These are phyloP conservation scores for Anisogramma anomala DNA, from an alignment of 2,329 filamentous ascomycete genomes.

Conservation along the genomic window DNA sequence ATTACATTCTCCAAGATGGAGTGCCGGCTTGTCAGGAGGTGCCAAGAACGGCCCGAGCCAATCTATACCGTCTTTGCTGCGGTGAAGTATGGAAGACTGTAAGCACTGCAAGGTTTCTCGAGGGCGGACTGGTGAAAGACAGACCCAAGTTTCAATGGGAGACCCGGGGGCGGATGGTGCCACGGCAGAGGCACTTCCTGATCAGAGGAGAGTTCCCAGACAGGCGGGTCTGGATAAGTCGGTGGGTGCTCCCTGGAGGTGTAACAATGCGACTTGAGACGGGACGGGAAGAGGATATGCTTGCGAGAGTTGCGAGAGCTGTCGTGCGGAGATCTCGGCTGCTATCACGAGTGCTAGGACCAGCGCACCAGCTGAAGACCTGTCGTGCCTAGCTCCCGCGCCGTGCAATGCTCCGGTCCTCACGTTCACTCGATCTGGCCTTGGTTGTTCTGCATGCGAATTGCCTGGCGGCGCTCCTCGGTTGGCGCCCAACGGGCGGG, in stretches of 20 bases:
- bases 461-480: too few relatives aligned
- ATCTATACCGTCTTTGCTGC: too few relatives aligned
- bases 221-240: background rate
- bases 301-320: too few relatives aligned
- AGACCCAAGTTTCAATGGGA: background rate
- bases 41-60: too few relatives aligned
- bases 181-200: background rate
- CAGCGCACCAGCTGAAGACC: background rate
- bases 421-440: background rate
- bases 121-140: background rate
- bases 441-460: too few relatives aligned
- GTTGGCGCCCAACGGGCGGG: too few relatives aligned
- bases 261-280: background rate
- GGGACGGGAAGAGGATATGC: background rate
- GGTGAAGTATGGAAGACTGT: too few relatives aligned
- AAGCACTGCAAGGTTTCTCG: too few relatives aligned
- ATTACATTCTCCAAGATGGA: too few relatives aligned
- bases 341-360: too few relatives aligned
- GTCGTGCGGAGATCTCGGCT: too few relatives aligned
- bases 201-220: background rate
- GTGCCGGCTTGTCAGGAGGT: too few relatives aligned
- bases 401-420: background rate
- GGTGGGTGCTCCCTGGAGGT: constrained; percentile 1
- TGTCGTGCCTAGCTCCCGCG: background rate
- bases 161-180: constrained; percentile 8